These are phyloP conservation scores for Trametes cinnabarina DNA, from an alignment of 768 basidiomycete genomes.

Conservation along the genomic window DNA sequence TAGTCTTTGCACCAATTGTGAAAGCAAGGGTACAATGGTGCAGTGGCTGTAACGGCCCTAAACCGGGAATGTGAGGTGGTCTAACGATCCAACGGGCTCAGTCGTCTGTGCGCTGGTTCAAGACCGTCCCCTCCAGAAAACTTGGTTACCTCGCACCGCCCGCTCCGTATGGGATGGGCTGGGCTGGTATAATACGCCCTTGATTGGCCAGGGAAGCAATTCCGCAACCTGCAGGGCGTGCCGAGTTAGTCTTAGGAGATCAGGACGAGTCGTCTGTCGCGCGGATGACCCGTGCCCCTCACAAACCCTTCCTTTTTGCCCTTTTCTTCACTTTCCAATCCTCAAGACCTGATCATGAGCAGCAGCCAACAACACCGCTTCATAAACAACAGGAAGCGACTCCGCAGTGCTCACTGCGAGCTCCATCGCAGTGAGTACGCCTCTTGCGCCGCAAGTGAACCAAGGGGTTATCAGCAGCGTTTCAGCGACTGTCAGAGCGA, in stretches of 20 bases:
- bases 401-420: too few species aligned
- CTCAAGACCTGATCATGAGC: too few species aligned
- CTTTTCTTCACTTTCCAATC: background rate
- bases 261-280: conserved; percentile 84
- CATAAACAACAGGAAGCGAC: too few species aligned
- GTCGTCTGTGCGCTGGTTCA: conserved; percentile 86
- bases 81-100: conserved; percentile 50
- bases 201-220: conserved; percentile 90
- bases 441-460: too few species aligned
- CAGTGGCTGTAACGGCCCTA: conserved; percentile 81
- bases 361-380: too few species aligned
- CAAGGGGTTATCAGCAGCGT: too few species aligned
- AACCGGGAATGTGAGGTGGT: conserved; percentile 78
- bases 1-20: background rate
- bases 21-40: conserved; percentile 39
- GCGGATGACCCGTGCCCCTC: conserved; percentile 69
- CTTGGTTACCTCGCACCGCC: conserved; percentile 77
- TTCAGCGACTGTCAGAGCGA: too few species aligned
- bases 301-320: conserved; percentile 63
- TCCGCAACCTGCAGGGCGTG: conserved; percentile 83
- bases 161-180: conserved; percentile 60
- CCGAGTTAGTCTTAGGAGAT: conserved; percentile 94
- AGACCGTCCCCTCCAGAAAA: conserved; percentile 94
- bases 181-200: conserved; percentile 82
- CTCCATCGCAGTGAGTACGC: too few species aligned